Percentiles rank a stretch among this genome's conserved stretches.
phyloP scores from a whole-genome alignment of 257 asterid species.

The Jaltomata sinuosa region DNA sequence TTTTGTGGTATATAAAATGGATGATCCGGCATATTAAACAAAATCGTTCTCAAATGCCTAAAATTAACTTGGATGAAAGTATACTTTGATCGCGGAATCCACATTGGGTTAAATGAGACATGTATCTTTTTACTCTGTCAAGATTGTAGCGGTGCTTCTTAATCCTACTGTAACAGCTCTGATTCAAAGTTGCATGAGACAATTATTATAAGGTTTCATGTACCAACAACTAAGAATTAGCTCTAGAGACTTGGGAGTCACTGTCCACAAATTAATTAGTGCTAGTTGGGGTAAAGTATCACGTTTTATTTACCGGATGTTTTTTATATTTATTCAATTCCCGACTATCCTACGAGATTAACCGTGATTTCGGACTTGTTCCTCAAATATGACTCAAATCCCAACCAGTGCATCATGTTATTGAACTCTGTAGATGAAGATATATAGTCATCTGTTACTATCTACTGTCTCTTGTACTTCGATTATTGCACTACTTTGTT shows the following conservation, averaged over 20 bases:
- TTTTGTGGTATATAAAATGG: neutral
- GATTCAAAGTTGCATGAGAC: neutral
- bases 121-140: too few species aligned
- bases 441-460: neutral
- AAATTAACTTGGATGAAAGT: neutral
- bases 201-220: neutral
- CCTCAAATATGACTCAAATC: neutral
- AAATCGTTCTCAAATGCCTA: neutral
- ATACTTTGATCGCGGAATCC: too few species aligned
- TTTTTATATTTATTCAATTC: neutral
- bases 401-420: neutral
- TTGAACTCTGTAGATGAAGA: neutral
- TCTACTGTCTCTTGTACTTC: neutral
- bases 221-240: neutral
- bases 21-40: neutral
- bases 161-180: too few species aligned
- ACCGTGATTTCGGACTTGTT: neutral
- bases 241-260: neutral
- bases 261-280: neutral
- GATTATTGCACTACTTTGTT: neutral
- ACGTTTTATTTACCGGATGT: neutral
- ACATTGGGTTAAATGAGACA: too few species aligned
- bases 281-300: neutral
- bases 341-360: neutral
- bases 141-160: too few species aligned